These are phyloP conservation scores for Aspergillus jensenii DNA, from an alignment of 2,329 filamentous ascomycete genomes.

Conservation along the genomic window DNA sequence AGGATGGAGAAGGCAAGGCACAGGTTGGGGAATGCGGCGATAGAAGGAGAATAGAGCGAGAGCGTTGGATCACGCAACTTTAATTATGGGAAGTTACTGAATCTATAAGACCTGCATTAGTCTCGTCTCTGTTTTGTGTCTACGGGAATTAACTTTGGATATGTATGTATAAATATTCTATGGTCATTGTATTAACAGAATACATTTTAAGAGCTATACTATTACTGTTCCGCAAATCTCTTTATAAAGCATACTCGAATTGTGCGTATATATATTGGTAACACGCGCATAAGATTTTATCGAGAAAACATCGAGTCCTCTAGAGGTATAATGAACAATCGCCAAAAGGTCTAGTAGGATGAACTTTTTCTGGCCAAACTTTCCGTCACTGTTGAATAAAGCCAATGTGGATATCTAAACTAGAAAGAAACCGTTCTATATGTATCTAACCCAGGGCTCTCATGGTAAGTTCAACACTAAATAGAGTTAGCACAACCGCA, in stretches of 20 bases:
- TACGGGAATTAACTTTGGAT: conserved; percentile 12
- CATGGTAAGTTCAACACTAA: conserved; percentile 49
- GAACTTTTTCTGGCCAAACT: conserved; percentile 3
- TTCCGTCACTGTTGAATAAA: conserved; percentile 10
- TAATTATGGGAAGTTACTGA: background rate
- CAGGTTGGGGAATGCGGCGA: conserved; percentile 54
- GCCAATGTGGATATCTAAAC: conserved; percentile 8
- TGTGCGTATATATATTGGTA: background rate
- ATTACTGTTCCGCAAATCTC: background rate
- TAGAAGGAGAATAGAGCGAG: background rate
- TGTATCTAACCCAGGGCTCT: conserved; percentile 42
- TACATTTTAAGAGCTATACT: background rate
- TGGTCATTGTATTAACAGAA: conserved; percentile 19
- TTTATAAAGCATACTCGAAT: background rate
- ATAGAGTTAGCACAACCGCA: conserved; percentile 11
- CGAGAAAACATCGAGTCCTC: background rate
- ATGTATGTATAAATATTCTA: conserved; percentile 35
- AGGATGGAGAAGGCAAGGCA: conserved; percentile 64
- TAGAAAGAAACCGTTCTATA: background rate
- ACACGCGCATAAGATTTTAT: background rate
- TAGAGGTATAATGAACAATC: background rate
- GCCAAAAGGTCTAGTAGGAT: background rate
- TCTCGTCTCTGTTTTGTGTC: background rate
- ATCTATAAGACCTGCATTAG: background rate
- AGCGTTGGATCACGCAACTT: background rate